Evolutionary conservation across 371 early-diverging fungal species (phyloP).

Genomic region (Actinomucor elegans): DNA sequence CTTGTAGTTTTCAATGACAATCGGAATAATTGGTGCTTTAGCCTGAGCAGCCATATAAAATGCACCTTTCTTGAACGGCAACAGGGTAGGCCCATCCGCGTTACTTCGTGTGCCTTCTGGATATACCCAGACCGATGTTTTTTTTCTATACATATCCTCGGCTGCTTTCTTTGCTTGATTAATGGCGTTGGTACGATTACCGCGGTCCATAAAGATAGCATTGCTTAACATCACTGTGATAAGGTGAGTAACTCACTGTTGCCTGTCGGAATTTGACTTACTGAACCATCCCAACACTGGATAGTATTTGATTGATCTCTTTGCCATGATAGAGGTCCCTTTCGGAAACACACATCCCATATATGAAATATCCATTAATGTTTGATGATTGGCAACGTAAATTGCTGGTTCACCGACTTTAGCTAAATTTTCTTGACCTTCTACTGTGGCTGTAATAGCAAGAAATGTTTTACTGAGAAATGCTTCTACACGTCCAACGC

Average conservation of each 20-base stretch:
- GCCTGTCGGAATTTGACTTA: no score
- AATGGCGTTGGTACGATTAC: slow-evolving; percentile 76
- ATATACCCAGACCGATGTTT: slow-evolving; percentile 83
- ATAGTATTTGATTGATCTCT: slow-evolving; percentile 71
- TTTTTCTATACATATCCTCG: slow-evolving; percentile 67
- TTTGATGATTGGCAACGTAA: slow-evolving; percentile 87
- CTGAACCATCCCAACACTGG: slow-evolving; percentile 88
- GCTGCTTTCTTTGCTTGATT: slow-evolving; percentile 83
- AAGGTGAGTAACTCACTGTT: no score
- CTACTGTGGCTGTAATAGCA: slow-evolving; percentile 62
- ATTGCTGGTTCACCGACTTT: slow-evolving; percentile 56
- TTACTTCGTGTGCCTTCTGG: slow-evolving; percentile 94
- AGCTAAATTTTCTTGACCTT: slow-evolving; percentile 60
- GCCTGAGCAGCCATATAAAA: slow-evolving; percentile 92
- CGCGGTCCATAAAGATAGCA: slow-evolving; percentile 88
- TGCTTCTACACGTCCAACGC: slow-evolving; percentile 57
- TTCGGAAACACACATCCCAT: slow-evolving; percentile 75
- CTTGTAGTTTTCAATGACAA: slow-evolving; percentile 80
- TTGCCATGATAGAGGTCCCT: slow-evolving; percentile 75
- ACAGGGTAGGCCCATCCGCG: slow-evolving; percentile 62
- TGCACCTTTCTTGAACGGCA: slow-evolving; percentile 94
- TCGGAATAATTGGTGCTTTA: slow-evolving; percentile 84
- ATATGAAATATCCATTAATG: slow-evolving; percentile 74
- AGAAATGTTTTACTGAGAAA: slow-evolving; percentile 47
- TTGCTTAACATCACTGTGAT: slow-evolving; percentile 68